A percentile compares a stretch with the other conserved stretches of the same genome.
phyloP scores from a whole-genome alignment of 2,329 filamentous ascomycete genomes.

The Coniochaeta sp. region DNA sequence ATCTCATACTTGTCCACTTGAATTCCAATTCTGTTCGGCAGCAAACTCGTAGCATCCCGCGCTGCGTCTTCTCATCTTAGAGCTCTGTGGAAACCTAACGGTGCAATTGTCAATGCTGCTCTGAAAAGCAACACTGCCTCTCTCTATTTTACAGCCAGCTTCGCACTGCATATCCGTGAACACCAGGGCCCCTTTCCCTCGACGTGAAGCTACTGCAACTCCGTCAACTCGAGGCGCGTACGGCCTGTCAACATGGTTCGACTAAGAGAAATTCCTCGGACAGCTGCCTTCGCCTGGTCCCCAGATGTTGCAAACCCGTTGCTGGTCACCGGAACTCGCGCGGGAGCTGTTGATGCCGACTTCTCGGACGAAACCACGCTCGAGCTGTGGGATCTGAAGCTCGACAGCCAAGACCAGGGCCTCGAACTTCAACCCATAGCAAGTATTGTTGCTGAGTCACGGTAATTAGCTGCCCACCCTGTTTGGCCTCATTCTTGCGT shows the following conservation, averaged over 20 bases:
- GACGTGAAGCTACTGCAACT: not conserved
- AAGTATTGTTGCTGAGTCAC: slow-evolving; percentile 81
- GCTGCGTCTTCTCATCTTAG: not conserved
- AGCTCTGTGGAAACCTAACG: not conserved
- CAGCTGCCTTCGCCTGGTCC: slow-evolving; percentile 96
- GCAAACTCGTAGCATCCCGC: not conserved
- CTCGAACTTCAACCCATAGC: slow-evolving; percentile 80
- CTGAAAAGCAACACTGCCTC: not conserved
- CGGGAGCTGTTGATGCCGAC: slow-evolving; percentile 91
- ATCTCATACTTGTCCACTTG: not conserved
- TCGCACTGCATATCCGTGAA: not conserved
- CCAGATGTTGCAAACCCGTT: slow-evolving; percentile 71
- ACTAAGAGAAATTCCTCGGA: slow-evolving; percentile 91
- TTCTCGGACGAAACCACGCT: slow-evolving; percentile 97
- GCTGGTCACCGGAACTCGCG: slow-evolving; percentile 87
- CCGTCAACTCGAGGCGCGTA: slow-evolving; percentile 11
- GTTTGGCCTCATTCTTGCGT: slow-evolving; percentile 16
- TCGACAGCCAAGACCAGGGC: slow-evolving; percentile 68
- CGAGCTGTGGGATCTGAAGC: slow-evolving; percentile 88
- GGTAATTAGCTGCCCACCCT: slow-evolving; percentile 42
- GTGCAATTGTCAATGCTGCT: not conserved
- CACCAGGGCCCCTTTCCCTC: not conserved
- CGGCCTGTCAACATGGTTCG: slow-evolving; percentile 64
- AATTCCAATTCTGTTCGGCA: not conserved
- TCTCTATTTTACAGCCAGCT: not conserved